Evolutionary conservation across 2,329 filamentous ascomycete genomes (phyloP).

Genomic region (Xylaria sp.): DNA sequence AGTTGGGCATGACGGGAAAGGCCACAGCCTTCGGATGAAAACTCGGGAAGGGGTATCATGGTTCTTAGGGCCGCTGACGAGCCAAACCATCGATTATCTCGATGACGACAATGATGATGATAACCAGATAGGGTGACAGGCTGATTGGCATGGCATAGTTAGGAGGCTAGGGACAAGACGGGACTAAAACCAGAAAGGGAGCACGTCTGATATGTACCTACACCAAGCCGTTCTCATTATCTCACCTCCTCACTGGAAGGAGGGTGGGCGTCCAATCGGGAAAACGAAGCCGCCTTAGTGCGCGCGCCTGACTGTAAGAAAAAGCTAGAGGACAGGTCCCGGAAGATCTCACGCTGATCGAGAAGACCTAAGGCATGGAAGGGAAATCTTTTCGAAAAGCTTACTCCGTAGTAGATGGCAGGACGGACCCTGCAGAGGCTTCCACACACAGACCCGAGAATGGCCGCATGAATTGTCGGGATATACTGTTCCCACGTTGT

Average conservation of each 20-base stretch:
- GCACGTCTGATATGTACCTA: background rate
- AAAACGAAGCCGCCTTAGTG: background rate
- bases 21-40: background rate
- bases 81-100: background rate
- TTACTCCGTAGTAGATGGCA: background rate
- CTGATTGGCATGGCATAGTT: background rate
- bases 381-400: background rate
- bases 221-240: background rate
- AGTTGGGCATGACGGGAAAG: background rate
- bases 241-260: background rate
- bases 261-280: background rate
- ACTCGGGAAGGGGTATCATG: background rate
- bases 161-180: background rate
- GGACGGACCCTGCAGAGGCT: background rate
- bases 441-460: background rate
- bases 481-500: constrained; percentile 8
- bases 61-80: background rate
- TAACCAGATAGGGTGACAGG: background rate
- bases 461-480: constrained; percentile 3
- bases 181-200: background rate
- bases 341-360: background rate
- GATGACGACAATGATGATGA: background rate
- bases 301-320: background rate
- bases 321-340: background rate
- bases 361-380: background rate